phyloP scores from a whole-genome alignment of 768 basidiomycete species.

The Panellus pusillus region DNA sequence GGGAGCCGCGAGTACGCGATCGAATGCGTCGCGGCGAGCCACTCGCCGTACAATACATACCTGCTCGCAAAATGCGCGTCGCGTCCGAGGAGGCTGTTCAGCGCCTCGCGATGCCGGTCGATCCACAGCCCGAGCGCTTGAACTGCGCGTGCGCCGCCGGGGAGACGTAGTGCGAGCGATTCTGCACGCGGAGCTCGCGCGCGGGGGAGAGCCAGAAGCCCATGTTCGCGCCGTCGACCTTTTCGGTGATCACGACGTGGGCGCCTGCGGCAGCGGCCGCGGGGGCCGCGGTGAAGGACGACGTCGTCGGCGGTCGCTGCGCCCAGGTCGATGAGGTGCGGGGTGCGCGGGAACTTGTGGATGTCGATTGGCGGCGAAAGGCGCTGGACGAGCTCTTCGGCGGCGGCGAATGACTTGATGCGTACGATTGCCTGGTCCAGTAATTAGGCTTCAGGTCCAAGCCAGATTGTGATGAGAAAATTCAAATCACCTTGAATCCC shows the following conservation, averaged over 20 bases:
- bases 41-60: constrained; percentile 63
- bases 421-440: constrained; percentile 35
- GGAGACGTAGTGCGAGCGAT: constrained; percentile 61
- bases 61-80: constrained; percentile 56
- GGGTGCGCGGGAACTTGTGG: constrained; percentile 61
- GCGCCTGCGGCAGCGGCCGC: constrained; percentile 22
- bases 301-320: constrained; percentile 57
- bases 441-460: too few species aligned
- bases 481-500: constrained; percentile 44
- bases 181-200: constrained; percentile 53
- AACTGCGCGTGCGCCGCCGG: constrained; percentile 60
- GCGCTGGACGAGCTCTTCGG: constrained; percentile 43
- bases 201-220: constrained; percentile 57
- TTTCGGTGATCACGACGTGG: constrained; percentile 56
- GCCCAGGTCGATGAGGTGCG: constrained; percentile 59
- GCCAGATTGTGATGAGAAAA: too few species aligned
- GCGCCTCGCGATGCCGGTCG: constrained; percentile 45
- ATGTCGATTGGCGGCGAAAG: constrained; percentile 45
- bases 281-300: constrained; percentile 28
- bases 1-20: constrained; percentile 57
- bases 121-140: constrained; percentile 56
- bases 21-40: constrained; percentile 62
- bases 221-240: constrained; percentile 69
- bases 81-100: constrained; percentile 43
- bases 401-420: constrained; percentile 52